Percentiles rank a stretch among this genome's conserved stretches.
phyloP scores from a whole-genome alignment of 495 filamentous ascomycete species.

The Xylaria scruposa region DNA sequence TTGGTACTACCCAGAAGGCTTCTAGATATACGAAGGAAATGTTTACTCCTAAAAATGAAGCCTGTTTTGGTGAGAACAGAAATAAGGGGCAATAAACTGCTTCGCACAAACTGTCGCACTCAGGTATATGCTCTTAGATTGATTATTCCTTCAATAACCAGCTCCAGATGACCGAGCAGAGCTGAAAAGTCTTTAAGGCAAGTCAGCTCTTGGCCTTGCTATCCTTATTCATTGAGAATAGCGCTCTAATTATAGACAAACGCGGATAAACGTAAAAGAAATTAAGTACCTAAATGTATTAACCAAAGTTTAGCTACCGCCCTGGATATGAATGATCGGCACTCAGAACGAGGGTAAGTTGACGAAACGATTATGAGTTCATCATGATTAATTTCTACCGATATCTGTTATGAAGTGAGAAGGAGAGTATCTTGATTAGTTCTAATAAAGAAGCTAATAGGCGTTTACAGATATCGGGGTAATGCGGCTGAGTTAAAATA shows the following conservation, averaged over 20 bases:
- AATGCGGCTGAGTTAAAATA: background rate
- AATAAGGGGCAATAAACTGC: background rate
- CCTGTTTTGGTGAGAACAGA: background rate
- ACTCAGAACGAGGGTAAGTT: too few relatives aligned
- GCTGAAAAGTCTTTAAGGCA: background rate
- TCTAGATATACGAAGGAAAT: background rate
- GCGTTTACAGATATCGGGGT: background rate
- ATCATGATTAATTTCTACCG: too few relatives aligned
- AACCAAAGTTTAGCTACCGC: background rate
- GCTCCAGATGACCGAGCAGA: background rate
- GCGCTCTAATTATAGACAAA: background rate
- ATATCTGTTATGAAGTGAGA: background rate
- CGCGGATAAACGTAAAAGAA: background rate
- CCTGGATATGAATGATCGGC: too few relatives aligned
- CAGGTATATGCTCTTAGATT: background rate
- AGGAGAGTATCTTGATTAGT: background rate
- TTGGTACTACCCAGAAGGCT: background rate
- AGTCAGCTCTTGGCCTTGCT: background rate
- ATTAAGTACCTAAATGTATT: too few relatives aligned
- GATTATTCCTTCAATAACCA: background rate
- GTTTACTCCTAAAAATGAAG: background rate
- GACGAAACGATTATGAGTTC: too few relatives aligned
- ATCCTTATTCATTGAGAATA: background rate
- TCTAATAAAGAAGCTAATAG: background rate
- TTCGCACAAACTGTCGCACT: background rate